Percentiles rank a stretch among this genome's conserved stretches.
These are phyloP conservation scores for Rutstroemia sp. DNA, from an alignment of 2,329 filamentous ascomycete species.

Conservation along the genomic window DNA sequence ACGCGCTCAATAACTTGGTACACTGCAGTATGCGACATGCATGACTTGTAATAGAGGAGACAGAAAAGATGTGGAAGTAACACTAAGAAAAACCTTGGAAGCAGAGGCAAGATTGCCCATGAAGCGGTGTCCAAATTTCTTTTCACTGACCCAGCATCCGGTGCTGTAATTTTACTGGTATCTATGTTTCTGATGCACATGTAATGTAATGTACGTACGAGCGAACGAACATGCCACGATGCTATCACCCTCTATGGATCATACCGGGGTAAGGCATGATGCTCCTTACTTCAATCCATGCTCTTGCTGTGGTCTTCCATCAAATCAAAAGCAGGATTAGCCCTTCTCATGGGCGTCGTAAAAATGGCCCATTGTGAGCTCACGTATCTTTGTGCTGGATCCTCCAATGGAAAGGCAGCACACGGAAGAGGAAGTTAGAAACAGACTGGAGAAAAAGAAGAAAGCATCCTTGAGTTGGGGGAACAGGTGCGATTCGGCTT, in stretches of 20 bases:
- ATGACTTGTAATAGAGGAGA: slow-evolving; percentile 1
- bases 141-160: background rate
- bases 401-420: no score
- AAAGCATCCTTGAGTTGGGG: background rate
- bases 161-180: background rate
- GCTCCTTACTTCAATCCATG: no score
- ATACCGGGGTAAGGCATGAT: background rate
- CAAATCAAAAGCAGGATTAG: no score
- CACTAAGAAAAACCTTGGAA: background rate
- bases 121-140: background rate
- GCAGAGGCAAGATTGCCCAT: background rate
- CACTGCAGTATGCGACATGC: slow-evolving; percentile 10
- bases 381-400: no score
- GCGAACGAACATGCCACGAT: background rate
- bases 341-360: no score
- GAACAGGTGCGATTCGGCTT: slow-evolving; percentile 1
- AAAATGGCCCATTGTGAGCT: no score
- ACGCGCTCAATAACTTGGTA: slow-evolving; percentile 5
- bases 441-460: background rate
- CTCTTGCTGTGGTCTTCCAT: no score
- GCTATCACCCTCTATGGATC: background rate
- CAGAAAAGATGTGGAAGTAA: background rate
- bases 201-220: background rate
- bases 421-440: no score
- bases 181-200: background rate